Percentiles rank a stretch among this genome's conserved stretches.
phyloP scores from a whole-genome alignment of 2,329 filamentous ascomycete genomes.

The Botrytis byssoidea region DNA sequence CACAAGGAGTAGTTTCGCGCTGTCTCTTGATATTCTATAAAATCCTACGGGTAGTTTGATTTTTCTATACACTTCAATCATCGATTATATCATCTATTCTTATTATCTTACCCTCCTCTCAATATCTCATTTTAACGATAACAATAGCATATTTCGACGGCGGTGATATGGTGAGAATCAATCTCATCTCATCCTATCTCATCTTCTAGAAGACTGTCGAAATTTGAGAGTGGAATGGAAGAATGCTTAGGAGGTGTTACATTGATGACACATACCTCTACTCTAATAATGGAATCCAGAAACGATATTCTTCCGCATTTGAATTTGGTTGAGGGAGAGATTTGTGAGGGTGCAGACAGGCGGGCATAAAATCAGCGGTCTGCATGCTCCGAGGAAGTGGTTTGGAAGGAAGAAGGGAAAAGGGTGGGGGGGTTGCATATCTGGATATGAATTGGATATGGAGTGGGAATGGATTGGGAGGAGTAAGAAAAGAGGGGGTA shows the following conservation, averaged over 20 bases:
- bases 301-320: background rate
- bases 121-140: no score
- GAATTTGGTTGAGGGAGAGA: background rate
- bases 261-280: background rate
- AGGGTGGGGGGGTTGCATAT: background rate
- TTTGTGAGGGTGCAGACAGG: background rate
- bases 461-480: background rate
- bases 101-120: no score
- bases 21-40: no score
- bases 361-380: accelerated
- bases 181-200: background rate
- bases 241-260: background rate
- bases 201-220: background rate
- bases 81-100: no score
- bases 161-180: background rate
- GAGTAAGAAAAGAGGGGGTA: no score
- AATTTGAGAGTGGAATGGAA: background rate
- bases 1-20: no score
- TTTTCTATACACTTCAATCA: no score
- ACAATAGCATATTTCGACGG: background rate
- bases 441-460: background rate
- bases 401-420: background rate
- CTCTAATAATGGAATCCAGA: background rate
- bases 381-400: accelerated
- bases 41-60: no score